Conservation (phyloP, 2,329 filamentous ascomycete genomes). For the Chaetothyriales sp. region DNA sequence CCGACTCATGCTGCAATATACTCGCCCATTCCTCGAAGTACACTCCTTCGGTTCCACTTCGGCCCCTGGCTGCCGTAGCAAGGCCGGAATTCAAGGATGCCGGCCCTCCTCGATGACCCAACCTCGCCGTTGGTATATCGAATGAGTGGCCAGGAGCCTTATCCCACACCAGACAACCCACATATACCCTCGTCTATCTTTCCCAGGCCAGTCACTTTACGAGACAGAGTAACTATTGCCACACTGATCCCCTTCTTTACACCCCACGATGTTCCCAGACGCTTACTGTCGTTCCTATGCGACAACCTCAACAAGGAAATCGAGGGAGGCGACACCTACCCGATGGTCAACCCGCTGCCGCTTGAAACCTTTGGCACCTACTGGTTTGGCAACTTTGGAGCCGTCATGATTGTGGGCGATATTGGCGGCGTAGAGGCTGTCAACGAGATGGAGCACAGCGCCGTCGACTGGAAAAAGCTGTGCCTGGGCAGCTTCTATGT, state of each 20-base stretch:
- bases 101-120: conserved; percentile 67
- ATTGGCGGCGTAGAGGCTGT: conserved; percentile 49
- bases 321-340: conserved; percentile 82
- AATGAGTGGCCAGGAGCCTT: conserved; percentile 52
- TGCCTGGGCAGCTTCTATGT: conserved; percentile 88
- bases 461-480: conserved; percentile 61
- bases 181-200: conserved; percentile 55
- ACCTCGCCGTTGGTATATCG: conserved; percentile 56
- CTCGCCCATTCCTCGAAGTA: not conserved
- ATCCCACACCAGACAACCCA: conserved; percentile 47
- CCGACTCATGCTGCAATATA: not conserved
- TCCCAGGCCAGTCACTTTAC: conserved; percentile 65
- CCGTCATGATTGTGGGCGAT: conserved; percentile 72
- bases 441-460: conserved; percentile 36
- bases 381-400: conserved; percentile 85
- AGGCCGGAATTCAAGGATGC: conserved; percentile 38
- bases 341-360: conserved; percentile 65
- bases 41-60: not conserved
- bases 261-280: conserved; percentile 59
- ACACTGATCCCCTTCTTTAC: conserved; percentile 73
- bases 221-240: conserved; percentile 70
- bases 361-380: conserved; percentile 65
- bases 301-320: conserved; percentile 83
- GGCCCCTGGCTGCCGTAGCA: not conserved
- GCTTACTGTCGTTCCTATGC: conserved; percentile 62